Conservation (phyloP, 805 yeast genomes). For the Pichia rugopelliculosa region DNA sequence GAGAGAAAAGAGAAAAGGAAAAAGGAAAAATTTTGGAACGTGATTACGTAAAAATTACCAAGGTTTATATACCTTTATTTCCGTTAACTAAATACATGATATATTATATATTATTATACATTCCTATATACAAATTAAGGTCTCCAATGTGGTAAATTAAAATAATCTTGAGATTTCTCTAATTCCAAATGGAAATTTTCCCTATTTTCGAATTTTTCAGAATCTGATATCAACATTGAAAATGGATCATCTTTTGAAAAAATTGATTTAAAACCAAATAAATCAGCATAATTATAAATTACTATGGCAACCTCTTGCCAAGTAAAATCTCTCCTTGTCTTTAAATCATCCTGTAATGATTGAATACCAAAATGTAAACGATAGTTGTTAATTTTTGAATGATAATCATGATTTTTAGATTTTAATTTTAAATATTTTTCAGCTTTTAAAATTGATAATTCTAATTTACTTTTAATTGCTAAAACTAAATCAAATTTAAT, state of each 20-base stretch:
- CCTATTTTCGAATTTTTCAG: constrained; percentile 1
- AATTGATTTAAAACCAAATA: constrained; percentile 19
- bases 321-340: not conserved
- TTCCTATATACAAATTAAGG: not conserved
- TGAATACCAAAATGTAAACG: constrained; percentile 17
- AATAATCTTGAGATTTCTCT: constrained; percentile 4
- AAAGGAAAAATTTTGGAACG: not conserved
- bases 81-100: not conserved
- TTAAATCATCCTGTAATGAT: constrained; percentile 11
- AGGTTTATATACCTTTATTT: not conserved
- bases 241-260: constrained; percentile 12
- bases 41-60: not conserved
- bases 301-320: constrained; percentile 19
- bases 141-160: constrained; percentile 6
- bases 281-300: constrained; percentile 16
- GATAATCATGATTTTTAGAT: not conserved
- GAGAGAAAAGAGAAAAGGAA: not conserved
- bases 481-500: constrained; percentile 13
- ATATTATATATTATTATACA: not conserved
- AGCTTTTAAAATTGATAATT: constrained; percentile 19
- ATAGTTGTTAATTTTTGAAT: constrained; percentile 10
- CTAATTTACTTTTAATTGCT: constrained; percentile 16
- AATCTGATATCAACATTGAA: not conserved
- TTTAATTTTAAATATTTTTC: constrained; percentile 11
- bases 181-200: not conserved